A percentile compares a stretch with the other conserved stretches of the same genome.
phyloP scores from a whole-genome alignment of 495 filamentous ascomycete species.

The Tuber umbilicatum region DNA sequence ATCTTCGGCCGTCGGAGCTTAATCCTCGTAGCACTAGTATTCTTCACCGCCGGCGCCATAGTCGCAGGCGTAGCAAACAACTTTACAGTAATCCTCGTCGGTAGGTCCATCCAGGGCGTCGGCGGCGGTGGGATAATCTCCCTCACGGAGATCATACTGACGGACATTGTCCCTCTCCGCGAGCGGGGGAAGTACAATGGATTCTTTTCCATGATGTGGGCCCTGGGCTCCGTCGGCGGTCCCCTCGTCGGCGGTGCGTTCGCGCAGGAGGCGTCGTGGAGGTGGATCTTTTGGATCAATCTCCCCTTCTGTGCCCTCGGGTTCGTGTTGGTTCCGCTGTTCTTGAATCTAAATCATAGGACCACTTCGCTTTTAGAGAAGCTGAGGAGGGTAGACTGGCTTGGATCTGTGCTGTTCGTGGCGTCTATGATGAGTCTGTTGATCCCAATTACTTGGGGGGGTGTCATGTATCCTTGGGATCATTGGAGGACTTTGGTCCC shows the following conservation, averaged over 20 bases:
- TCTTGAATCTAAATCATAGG: conserved; percentile 42
- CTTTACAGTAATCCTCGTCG: conserved; percentile 57
- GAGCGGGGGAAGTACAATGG: conserved; percentile 49
- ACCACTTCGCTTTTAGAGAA: conserved; percentile 43
- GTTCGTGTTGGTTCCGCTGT: conserved; percentile 44
- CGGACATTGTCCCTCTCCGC: conserved; percentile 55
- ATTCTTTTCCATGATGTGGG: conserved; percentile 51
- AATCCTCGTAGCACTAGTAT: conserved; percentile 49
- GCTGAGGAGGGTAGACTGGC: conserved; percentile 54
- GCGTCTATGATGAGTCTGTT: conserved; percentile 47
- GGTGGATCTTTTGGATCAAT: conserved; percentile 50
- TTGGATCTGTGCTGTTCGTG: conserved; percentile 54
- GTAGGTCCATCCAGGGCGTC: conserved; percentile 63
- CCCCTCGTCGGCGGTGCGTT: conserved; percentile 66
- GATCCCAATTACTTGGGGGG: conserved; percentile 54
- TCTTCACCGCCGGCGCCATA: conserved; percentile 57
- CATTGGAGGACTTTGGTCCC: conserved; percentile 54
- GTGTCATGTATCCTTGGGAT: conserved; percentile 51
- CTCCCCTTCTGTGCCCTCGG: conserved; percentile 46
- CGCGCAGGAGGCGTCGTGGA: conserved; percentile 58
- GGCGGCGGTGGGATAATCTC: conserved; percentile 63
- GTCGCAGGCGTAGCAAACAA: conserved; percentile 55
- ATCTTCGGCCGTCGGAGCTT: conserved; percentile 50
- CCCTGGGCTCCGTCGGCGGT: conserved; percentile 59
- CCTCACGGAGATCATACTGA: conserved; percentile 59